phyloP scores from a whole-genome alignment of 192 early-diverging fungal species.

The Hyaloraphidium curvatum region DNA sequence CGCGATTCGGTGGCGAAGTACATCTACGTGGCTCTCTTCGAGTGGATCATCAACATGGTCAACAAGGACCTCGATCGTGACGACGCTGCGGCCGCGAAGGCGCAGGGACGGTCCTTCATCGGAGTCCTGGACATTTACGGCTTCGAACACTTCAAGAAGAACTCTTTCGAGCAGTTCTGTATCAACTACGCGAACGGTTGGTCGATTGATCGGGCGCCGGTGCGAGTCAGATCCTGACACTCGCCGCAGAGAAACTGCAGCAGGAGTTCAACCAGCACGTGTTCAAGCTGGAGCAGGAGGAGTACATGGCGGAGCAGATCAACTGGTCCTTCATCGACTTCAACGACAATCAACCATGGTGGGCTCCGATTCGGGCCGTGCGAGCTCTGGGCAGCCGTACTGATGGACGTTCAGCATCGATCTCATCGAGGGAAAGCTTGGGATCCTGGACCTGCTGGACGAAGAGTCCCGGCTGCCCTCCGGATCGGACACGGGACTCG shows the following conservation, averaged over 20 bases:
- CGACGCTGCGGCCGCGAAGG: slow-evolving; percentile 16
- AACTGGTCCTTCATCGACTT: slow-evolving; percentile 98
- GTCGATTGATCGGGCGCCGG: too few relatives aligned
- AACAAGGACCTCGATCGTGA: slow-evolving; percentile 54
- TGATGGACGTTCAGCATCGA: slow-evolving; percentile 43
- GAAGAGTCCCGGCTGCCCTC: slow-evolving; percentile 78
- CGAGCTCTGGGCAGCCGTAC: slow-evolving; percentile 46
- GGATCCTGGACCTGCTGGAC: slow-evolving; percentile 87
- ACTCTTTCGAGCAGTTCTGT: slow-evolving; percentile 99
- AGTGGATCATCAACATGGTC: slow-evolving; percentile 83
- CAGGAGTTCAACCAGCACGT: slow-evolving; percentile 98
- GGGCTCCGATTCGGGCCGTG: too few relatives aligned
- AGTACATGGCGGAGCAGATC: slow-evolving; percentile 90
- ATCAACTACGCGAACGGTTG: slow-evolving; percentile 47
- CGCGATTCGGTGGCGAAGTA: slow-evolving; percentile 93
- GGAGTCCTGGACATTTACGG: slow-evolving; percentile 98
- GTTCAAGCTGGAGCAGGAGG: slow-evolving; percentile 97
- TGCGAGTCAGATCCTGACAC: too few relatives aligned
- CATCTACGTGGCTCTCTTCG: slow-evolving; percentile 87
- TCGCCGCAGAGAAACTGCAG: slow-evolving; percentile 91
- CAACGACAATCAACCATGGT: slow-evolving; percentile 90
- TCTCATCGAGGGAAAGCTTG: slow-evolving; percentile 87
- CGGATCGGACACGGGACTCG: slow-evolving; percentile 65
- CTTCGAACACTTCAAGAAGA: slow-evolving; percentile 98
- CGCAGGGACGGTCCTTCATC: too few relatives aligned